phyloP scores from a whole-genome alignment of 805 yeast genomes.

The Ogataea corticis region DNA sequence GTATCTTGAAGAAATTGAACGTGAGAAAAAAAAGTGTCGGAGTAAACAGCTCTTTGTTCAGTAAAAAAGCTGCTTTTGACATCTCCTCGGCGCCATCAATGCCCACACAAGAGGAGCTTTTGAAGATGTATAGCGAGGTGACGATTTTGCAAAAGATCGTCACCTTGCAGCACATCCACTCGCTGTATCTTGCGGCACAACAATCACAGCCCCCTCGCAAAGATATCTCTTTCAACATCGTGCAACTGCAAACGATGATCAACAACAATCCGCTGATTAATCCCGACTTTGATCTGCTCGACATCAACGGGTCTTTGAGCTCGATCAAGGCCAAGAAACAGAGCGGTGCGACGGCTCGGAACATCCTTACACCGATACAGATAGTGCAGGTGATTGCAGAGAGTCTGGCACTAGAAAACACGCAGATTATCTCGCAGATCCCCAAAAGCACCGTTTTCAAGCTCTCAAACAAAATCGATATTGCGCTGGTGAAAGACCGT shows the following conservation, averaged over 20 bases:
- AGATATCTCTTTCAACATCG: constrained; percentile 38
- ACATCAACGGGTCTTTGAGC: constrained; percentile 31
- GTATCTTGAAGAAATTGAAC: background rate
- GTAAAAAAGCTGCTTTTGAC: background rate
- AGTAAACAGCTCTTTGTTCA: background rate
- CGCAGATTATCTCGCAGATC: constrained; percentile 33
- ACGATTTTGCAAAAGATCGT: constrained; percentile 38
- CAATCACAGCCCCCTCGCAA: constrained; percentile 34
- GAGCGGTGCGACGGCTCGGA: constrained; percentile 19
- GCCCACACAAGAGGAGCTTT: constrained; percentile 32
- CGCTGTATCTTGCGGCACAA: constrained; percentile 36
- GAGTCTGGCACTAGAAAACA: constrained; percentile 34
- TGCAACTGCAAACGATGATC: constrained; percentile 37
- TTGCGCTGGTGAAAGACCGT: constrained; percentile 35
- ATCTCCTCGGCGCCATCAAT: constrained; percentile 8
- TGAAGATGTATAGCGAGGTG: constrained; percentile 30
- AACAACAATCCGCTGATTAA: constrained; percentile 39
- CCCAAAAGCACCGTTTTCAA: constrained; percentile 36
- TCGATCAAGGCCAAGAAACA: constrained; percentile 23
- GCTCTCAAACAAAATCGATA: constrained; percentile 32
- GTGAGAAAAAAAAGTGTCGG: background rate
- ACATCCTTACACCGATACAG: constrained; percentile 34
- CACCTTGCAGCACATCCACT: constrained; percentile 38
- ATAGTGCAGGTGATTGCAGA: constrained; percentile 39
- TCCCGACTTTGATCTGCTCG: constrained; percentile 35